Percentiles rank a stretch among this genome's conserved stretches.
These are phyloP conservation scores for Ottelia alismoides DNA, from an alignment of 106 monocot species.

Conservation along the genomic window DNA sequence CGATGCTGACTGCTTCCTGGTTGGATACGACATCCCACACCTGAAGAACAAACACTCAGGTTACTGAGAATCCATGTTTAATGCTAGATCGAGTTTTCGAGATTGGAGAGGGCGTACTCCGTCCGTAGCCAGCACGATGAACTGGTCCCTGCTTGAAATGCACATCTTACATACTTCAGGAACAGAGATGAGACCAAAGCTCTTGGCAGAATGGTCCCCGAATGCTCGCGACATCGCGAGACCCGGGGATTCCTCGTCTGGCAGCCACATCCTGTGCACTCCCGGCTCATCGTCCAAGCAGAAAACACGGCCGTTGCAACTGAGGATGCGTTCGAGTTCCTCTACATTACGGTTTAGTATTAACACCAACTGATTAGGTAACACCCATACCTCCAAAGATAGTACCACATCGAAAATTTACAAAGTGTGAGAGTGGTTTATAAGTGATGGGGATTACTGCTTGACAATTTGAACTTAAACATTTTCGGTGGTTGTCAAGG, in stretches of 20 bases:
- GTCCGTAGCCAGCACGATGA: conserved; percentile 83
- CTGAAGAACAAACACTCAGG: no score
- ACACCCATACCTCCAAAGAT: no score
- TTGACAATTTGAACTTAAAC: no score
- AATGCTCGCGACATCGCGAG: conserved; percentile 95
- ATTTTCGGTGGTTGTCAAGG: no score
- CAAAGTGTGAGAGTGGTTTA: no score
- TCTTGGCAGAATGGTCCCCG: conserved; percentile 74
- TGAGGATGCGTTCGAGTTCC: conserved; percentile 67
- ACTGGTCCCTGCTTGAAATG: conserved; percentile 47
- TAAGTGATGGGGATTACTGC: no score
- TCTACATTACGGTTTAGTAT: no score
- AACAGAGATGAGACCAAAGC: conserved; percentile 63
- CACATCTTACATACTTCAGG: conserved; percentile 67
- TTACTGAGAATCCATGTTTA: no score
- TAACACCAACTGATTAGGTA: no score
- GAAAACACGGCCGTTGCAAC: conserved; percentile 67
- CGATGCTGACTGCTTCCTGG: conserved; percentile 73
- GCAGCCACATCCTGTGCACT: conserved; percentile 71
- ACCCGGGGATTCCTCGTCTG: conserved; percentile 50
- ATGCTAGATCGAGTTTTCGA: no score
- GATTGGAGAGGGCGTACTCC: conserved; percentile 57
- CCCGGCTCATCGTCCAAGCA: conserved; percentile 77
- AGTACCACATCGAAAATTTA: no score
- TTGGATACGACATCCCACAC: conserved; percentile 97